Percentiles rank a stretch among this genome's conserved stretches.
Conservation (phyloP, 352 stramenopile genomes). For the Globisporangium yorkense region DNA sequence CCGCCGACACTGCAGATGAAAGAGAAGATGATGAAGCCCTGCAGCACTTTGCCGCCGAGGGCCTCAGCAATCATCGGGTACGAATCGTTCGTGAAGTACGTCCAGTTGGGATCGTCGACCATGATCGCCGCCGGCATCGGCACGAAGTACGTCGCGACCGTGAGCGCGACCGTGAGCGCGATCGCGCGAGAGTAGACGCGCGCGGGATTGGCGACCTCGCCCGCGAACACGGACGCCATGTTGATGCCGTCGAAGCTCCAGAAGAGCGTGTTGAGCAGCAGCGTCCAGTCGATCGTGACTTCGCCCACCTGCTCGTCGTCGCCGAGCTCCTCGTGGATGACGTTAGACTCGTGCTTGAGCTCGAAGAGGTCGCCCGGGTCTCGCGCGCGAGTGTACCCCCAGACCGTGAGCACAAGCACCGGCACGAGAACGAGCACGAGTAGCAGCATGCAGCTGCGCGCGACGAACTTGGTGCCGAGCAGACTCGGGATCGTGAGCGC, state of each 20-base stretch:
- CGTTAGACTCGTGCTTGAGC: slow-evolving; percentile 1
- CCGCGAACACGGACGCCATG: slow-evolving; percentile 86
- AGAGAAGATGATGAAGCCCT: slow-evolving; percentile 62
- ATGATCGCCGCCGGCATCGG: slow-evolving; percentile 75
- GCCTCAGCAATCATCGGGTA: slow-evolving; percentile 65
- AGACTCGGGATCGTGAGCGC: slow-evolving; percentile 27
- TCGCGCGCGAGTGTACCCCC: slow-evolving; percentile 17
- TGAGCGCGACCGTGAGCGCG: slow-evolving; percentile 62
- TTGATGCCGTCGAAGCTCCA: slow-evolving; percentile 96
- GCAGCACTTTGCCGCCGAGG: slow-evolving; percentile 32
- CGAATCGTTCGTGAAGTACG: slow-evolving; percentile 27
- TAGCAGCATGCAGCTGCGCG: slow-evolving; percentile 21
- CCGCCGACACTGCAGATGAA: slow-evolving; percentile 70
- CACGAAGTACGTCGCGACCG: slow-evolving; percentile 81
- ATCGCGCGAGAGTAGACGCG: slow-evolving; percentile 85
- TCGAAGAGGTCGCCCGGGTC: slow-evolving; percentile 75
- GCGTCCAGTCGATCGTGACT: slow-evolving; percentile 65
- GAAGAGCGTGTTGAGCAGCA: slow-evolving; percentile 92
- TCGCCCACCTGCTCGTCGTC: slow-evolving; percentile 12
- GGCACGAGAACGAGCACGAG: slow-evolving; percentile 51
- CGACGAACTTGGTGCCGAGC: slow-evolving; percentile 28
- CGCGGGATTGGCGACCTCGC: slow-evolving; percentile 84
- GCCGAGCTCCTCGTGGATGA: not conserved
- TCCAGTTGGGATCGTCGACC: slow-evolving; percentile 42
- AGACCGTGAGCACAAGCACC: slow-evolving; percentile 76